Evolutionary conservation across 2,329 filamentous ascomycete species (phyloP).

Genomic region (Paecilomyces dactylethromorphus): DNA sequence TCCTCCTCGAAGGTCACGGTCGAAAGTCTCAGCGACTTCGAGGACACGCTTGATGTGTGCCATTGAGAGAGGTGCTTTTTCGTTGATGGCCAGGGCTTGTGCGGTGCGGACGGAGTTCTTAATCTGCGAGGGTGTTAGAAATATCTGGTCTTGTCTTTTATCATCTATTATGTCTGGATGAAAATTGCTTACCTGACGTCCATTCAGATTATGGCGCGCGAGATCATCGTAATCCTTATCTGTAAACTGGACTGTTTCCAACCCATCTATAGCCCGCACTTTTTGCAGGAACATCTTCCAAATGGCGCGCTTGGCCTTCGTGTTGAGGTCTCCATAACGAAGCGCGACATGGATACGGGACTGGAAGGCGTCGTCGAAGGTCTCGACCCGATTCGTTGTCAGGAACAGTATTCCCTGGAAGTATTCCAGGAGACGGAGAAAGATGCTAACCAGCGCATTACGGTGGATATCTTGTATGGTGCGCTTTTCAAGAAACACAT

Average conservation of each 20-base stretch:
- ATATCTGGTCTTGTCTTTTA: neutral
- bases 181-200: slow-evolving; percentile 49
- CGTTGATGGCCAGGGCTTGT: slow-evolving; percentile 73
- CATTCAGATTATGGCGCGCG: slow-evolving; percentile 62
- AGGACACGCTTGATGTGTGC: slow-evolving; percentile 73
- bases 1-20: slow-evolving; percentile 74
- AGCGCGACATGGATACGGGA: slow-evolving; percentile 80
- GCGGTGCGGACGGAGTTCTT: slow-evolving; percentile 83
- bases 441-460: slow-evolving; percentile 80
- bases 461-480: slow-evolving; percentile 77
- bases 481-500: slow-evolving; percentile 77
- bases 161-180: neutral
- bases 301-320: slow-evolving; percentile 67
- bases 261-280: slow-evolving; percentile 59
- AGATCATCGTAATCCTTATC: slow-evolving; percentile 61
- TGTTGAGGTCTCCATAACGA: slow-evolving; percentile 67
- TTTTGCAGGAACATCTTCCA: slow-evolving; percentile 79
- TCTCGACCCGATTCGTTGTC: slow-evolving; percentile 79
- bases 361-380: slow-evolving; percentile 87
- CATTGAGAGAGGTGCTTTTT: slow-evolving; percentile 66
- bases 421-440: slow-evolving; percentile 80
- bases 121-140: slow-evolving; percentile 50
- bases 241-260: slow-evolving; percentile 41
- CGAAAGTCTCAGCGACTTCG: slow-evolving; percentile 77
- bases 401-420: slow-evolving; percentile 88